These are phyloP conservation scores for Trifolium pratense DNA, from an alignment of 306 rosid species.

Conservation along the genomic window DNA sequence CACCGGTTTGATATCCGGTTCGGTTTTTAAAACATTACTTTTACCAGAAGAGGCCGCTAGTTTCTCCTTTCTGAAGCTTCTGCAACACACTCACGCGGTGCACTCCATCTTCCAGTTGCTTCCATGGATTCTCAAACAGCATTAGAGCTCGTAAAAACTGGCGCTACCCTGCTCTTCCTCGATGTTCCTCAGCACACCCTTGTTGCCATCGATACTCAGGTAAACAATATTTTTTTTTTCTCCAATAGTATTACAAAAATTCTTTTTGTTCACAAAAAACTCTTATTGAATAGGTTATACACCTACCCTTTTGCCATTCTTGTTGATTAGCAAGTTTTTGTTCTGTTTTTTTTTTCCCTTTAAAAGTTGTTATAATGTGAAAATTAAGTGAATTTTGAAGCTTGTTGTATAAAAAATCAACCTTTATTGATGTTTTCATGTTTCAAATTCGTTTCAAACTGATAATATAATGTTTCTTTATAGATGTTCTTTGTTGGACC, in stretches of 20 bases:
- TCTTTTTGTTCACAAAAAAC: not conserved
- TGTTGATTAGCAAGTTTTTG: not conserved
- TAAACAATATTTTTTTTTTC: not conserved
- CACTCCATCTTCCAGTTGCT: not conserved
- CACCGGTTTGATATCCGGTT: no score
- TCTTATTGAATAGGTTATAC: not conserved
- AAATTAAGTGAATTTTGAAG: constrained; percentile 19
- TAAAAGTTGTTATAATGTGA: not conserved
- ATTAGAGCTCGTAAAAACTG: constrained; percentile 69
- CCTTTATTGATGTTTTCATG: constrained; percentile 10
- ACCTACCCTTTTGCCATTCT: constrained; percentile 3
- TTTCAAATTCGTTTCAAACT: constrained; percentile 8
- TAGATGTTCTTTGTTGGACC: constrained; percentile 83
- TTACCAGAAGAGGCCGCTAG: no score
- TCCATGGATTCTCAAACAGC: constrained; percentile 73
- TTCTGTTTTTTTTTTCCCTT: not conserved
- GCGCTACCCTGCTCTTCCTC: constrained; percentile 78
- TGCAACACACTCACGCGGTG: not conserved
- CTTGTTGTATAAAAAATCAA: not conserved
- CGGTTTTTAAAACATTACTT: no score
- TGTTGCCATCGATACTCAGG: constrained; percentile 88
- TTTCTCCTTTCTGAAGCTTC: no score
- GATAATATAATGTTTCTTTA: no score
- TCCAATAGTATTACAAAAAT: no score
- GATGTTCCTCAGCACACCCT: constrained; percentile 84